A percentile compares a stretch with the other conserved stretches of the same genome.
Evolutionary conservation across 352 stramenopile species (phyloP).

Genomic region (Globisporangium canariense): DNA sequence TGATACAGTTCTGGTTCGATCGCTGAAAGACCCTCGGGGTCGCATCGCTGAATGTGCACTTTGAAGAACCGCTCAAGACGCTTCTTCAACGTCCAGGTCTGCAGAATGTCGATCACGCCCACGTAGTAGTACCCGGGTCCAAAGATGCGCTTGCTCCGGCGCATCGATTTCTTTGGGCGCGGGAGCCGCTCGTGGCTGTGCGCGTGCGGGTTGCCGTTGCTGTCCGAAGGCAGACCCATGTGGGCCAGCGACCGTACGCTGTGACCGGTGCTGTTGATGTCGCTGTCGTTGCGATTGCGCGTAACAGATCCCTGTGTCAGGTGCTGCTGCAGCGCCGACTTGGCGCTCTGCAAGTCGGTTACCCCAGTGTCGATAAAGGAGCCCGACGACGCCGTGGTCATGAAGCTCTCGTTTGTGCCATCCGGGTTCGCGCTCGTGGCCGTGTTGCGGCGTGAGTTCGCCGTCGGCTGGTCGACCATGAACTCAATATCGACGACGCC

Average conservation of each 20-base stretch:
- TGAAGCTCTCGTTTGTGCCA: slow-evolving; percentile 37
- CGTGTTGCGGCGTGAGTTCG: slow-evolving; percentile 23
- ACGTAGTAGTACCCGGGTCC: slow-evolving; percentile 88
- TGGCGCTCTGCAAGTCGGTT: background rate
- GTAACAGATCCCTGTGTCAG: background rate
- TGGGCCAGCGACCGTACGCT: slow-evolving; percentile 9
- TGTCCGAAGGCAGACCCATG: slow-evolving; percentile 7
- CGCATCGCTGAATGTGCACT: slow-evolving; percentile 60
- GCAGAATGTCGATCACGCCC: slow-evolving; percentile 89
- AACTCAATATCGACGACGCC: slow-evolving; percentile 85
- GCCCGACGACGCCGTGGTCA: slow-evolving; percentile 22
- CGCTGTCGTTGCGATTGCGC: slow-evolving; percentile 9
- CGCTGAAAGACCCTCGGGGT: slow-evolving; percentile 74
- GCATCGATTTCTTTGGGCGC: slow-evolving; percentile 45
- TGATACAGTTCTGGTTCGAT: slow-evolving; percentile 80
- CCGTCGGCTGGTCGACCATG: slow-evolving; percentile 48
- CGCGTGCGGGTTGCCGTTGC: slow-evolving; percentile 18
- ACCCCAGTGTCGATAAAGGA: slow-evolving; percentile 11
- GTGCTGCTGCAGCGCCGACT: background rate
- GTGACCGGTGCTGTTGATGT: background rate
- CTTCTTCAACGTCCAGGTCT: slow-evolving; percentile 87
- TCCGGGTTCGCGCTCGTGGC: slow-evolving; percentile 26
- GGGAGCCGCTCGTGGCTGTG: slow-evolving; percentile 24
- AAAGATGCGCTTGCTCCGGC: slow-evolving; percentile 75
- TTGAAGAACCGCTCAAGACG: slow-evolving; percentile 82